phyloP scores from a whole-genome alignment of 345 rosid genomes.

The Aquilaria yunnanensis region DNA sequence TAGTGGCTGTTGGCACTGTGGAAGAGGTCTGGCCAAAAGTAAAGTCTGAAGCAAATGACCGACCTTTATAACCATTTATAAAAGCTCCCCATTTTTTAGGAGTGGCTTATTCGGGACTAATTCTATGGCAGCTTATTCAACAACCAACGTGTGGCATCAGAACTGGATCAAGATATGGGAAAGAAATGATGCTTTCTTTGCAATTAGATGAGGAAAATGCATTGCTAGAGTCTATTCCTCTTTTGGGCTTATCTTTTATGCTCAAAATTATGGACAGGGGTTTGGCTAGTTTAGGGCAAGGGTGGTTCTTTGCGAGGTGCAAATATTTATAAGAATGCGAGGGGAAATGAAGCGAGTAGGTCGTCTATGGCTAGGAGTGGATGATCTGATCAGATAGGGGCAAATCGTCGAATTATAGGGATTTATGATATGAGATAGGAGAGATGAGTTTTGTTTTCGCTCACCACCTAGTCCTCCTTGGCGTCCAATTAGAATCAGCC shows the following conservation, averaged over 20 bases:
- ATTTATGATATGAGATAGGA: too few species aligned
- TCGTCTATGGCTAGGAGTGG: conserved; percentile 33
- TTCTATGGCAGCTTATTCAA: conserved; percentile 17
- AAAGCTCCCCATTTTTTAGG: conserved; percentile 75
- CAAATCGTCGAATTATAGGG: too few species aligned
- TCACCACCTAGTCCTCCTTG: too few species aligned
- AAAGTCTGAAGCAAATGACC: conserved; percentile 81
- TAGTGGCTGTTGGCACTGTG: conserved; percentile 84
- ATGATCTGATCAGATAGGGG: conserved; percentile 23
- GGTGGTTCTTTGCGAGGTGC: conserved; percentile 17
- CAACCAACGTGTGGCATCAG: conserved; percentile 2
- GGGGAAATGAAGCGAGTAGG: neutral
- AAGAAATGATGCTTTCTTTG: conserved; percentile 85
- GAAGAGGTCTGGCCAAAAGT: conserved; percentile 79
- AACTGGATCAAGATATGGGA: conserved; percentile 38
- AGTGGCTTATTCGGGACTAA: conserved; percentile 47
- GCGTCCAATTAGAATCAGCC: too few species aligned
- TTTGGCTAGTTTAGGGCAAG: conserved; percentile 1
- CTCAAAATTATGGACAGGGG: conserved; percentile 69
- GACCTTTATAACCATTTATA: conserved; percentile 79
- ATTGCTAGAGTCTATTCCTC: conserved; percentile 59
- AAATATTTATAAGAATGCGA: conserved; percentile 17
- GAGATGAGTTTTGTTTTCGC: too few species aligned
- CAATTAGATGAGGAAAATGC: conserved; percentile 86
- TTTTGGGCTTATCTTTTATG: conserved; percentile 79